Evolutionary conservation across 805 yeast species (phyloP), one percentile per base, ranked within the genome.

Genomic region (Metschnikowia gruessii): DNA sequence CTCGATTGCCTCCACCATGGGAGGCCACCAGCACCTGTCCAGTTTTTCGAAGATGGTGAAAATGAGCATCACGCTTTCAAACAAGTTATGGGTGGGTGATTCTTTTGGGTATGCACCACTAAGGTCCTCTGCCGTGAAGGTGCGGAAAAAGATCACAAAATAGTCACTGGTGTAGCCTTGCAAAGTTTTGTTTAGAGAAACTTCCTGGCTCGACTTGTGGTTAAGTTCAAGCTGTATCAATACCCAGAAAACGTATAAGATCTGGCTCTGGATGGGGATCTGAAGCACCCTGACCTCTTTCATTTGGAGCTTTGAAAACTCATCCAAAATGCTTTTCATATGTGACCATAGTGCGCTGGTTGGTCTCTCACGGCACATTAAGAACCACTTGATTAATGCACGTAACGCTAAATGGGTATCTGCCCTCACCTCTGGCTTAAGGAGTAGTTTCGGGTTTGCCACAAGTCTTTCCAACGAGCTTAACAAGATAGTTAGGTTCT

Each of bases 281-380:
- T 52, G 57, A 4, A 36, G 18, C 1, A 39, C 50, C n/a, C 56
- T 30, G 3, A 53, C 49, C 24, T 49, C 49, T 30, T 40, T 47
- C 1, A 50, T 50, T 37, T 55, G 59, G 5, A 55, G 43, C 18
- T 55, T 55, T 6, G 57, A 37, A 39, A 54, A 44, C 9, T 46
- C 55, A 37, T 44, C 40, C 16, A 65, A 42, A 2, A 52, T 45
- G 7, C 38, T 21, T 2, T 39, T 37, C 13, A 66, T 17, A 1
- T 53, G 39, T 13, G 43, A 46, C 57, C 60, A 50, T n/a, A 55
- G 38, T n/a, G 36, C 50, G 3, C 50, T 57, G 3, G 53, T 18
- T 1, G 69, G 64, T 5, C 51, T 41, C 32, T 63, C 62, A 37
- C 69, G 73, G 2, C 61, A 19, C 13, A 66, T 62, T 18, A 71